Conservation (phyloP, 75 land plant species). For the Cunninghamia lanceolata region DNA sequence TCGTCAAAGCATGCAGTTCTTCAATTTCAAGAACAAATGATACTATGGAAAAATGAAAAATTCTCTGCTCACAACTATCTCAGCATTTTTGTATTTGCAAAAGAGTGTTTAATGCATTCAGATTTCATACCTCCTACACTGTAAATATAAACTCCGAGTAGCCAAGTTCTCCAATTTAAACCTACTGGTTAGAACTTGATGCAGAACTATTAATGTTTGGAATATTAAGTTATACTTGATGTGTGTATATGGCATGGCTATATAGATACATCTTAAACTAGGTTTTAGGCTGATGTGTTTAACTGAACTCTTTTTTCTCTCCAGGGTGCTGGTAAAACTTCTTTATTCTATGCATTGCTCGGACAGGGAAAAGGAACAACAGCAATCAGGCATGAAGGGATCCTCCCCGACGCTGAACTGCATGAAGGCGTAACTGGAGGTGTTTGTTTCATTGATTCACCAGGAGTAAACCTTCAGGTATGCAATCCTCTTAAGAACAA, state of each 20-base stretch:
- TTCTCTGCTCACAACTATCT: background rate
- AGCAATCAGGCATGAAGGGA: constrained; percentile 31
- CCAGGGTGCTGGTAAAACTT: constrained; percentile 95
- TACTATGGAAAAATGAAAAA: background rate
- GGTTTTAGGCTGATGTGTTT: background rate
- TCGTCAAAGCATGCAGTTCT: background rate
- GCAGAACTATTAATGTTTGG: background rate
- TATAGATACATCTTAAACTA: background rate
- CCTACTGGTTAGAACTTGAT: background rate
- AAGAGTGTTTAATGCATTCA: background rate
- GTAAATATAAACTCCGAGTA: background rate
- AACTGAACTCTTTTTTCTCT: background rate
- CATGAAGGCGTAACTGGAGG: constrained; percentile 75
- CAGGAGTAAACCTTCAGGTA: constrained; percentile 88
- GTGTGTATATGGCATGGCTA: background rate
- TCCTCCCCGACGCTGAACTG: constrained; percentile 45
- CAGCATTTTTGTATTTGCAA: background rate
- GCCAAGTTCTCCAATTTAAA: background rate
- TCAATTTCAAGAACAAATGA: background rate
- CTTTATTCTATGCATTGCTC: constrained; percentile 74
- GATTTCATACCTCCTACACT: background rate
- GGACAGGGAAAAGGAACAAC: constrained; percentile 39
- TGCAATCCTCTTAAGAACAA: background rate
- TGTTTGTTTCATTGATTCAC: constrained; percentile 66
- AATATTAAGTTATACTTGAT: background rate